Base-by-base conservation (phyloP, 441 rosid genomes). In the Pelargonium cotyledonis region DNA sequence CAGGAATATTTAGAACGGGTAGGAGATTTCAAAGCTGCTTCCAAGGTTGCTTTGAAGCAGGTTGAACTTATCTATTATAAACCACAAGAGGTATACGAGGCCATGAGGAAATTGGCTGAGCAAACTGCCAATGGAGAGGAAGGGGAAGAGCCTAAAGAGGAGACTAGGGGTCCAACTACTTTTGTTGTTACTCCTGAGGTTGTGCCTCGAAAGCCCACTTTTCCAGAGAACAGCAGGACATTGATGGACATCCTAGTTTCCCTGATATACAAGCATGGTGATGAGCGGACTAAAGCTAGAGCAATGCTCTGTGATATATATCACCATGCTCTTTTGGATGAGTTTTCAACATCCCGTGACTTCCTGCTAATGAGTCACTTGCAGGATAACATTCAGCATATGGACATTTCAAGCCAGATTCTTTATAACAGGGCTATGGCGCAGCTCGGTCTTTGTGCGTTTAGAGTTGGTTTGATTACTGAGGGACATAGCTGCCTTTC, bases 371-470 rank as follows among this genome's bases (percentile, higher is more conserved):
- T 89, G 96, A 89, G 96, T 79, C 92, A 81, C 80, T 70, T 85
- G 70, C 93, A 89, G 69, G 96, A 86, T 15, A 86, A 77, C 64
- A 76, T 89, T 70, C 92, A 89, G 71, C 85, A 81, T 51, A 79
- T 88, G 90, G 96, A 89, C 67, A 84, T 89, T 67, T 84, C 86
- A 14, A 87, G 87, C 65, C 96, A 89, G 76, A 89, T 89, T 55
- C 96, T 89, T 64, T 89, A 83, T 67, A 89, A 89, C 72, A 85
- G 96, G 77, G 85, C 92, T n/a, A 87, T 87, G 96, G 90, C 92
- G 7, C 96, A 89, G 74, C 87, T 89, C 35, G 92, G 96, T 69
- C 80, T 89, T 12, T 89, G 92, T 76, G 92, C 96, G 4, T 89
- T 89, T 64, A 82, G 85, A 31, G 82, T 81, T 63, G 89, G 93